These are phyloP conservation scores for Penicillium ochrochloron DNA, from an alignment of 495 filamentous ascomycete genomes.

Conservation along the genomic window DNA sequence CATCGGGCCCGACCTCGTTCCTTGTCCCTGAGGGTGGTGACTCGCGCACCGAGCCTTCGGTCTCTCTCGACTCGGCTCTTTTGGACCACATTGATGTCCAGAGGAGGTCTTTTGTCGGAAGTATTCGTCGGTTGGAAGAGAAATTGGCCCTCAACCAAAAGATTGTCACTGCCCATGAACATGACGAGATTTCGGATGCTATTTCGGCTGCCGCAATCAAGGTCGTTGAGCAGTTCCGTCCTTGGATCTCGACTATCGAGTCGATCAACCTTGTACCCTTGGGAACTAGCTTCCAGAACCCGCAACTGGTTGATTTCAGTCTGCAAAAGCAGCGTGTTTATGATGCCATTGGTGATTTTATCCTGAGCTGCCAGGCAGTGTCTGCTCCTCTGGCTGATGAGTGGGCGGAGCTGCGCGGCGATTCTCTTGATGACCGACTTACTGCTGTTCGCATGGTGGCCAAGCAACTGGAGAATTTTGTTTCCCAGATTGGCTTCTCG, in stretches of 20 bases:
- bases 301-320: slow-evolving; percentile 84
- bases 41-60: slow-evolving; percentile 70
- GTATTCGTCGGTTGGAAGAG: slow-evolving; percentile 84
- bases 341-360: slow-evolving; percentile 87
- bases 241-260: slow-evolving; percentile 85
- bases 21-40: slow-evolving; percentile 80
- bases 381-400: slow-evolving; percentile 91
- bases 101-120: slow-evolving; percentile 76
- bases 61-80: slow-evolving; percentile 71
- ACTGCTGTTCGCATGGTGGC: slow-evolving; percentile 75
- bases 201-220: slow-evolving; percentile 74
- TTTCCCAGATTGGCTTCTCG: slow-evolving; percentile 85
- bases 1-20: slow-evolving; percentile 75
- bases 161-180: slow-evolving; percentile 70
- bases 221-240: slow-evolving; percentile 82
- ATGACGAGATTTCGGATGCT: slow-evolving; percentile 73
- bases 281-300: slow-evolving; percentile 76
- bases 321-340: slow-evolving; percentile 90
- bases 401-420: slow-evolving; percentile 89
- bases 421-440: slow-evolving; percentile 87
- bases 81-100: slow-evolving; percentile 85
- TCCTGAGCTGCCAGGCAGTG: slow-evolving; percentile 83
- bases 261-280: slow-evolving; percentile 82
- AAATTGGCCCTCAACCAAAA: slow-evolving; percentile 76
- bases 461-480: slow-evolving; percentile 80